Evolutionary conservation across 2,329 filamentous ascomycete genomes (phyloP), one percentile per base, ranked within the genome.

Genomic region (Fusarium metavorans): DNA sequence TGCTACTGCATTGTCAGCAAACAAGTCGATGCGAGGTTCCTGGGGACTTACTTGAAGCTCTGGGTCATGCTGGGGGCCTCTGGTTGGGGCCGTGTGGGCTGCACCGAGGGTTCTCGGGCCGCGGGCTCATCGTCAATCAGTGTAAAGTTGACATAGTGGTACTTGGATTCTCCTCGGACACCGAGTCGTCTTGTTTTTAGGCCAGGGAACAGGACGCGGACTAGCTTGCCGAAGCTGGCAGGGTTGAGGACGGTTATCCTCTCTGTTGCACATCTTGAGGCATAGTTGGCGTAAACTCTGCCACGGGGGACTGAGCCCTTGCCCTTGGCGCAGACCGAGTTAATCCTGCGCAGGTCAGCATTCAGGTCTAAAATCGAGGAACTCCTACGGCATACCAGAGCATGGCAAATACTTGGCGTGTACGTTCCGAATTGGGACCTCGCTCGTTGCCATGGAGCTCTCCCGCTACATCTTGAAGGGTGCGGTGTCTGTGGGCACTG

Each of bases 91-190:
- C 87, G 82, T 5, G 85, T 81, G n/a, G 86, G 82, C 23, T 86
- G 86, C 5, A 83, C 82, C 45, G 85, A 83, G 16, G 86, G 83
- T 32, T 88, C 85, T 48, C 82, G 82, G 5, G 85, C 71, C 16
- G 89, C 88, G 5, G 86, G 82, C 64, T 88, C 85, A 67, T 92
- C 90, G 60, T 92, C 90, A 48, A 86, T 83, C 60, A 92, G 83
- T 14, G 85, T 86, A 77, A 93, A 93, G 79, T 92, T 92, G 56
- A 92, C 91, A 79, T 99, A 99, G 83, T 99, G 97, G 82, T 99
- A 99, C 82, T 99, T 99, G 16, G 97, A 99, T 85, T 98, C 96
- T 74, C 97, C 97, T 63, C 97, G 92, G 56, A 98, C 95, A 72
- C 97, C 97, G 14, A 99, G 88, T 74, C 97, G 91, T 68, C 97